Base-by-base conservation (phyloP, 2,329 filamentous ascomycete species). In the Trichothecium sympodiale region DNA sequence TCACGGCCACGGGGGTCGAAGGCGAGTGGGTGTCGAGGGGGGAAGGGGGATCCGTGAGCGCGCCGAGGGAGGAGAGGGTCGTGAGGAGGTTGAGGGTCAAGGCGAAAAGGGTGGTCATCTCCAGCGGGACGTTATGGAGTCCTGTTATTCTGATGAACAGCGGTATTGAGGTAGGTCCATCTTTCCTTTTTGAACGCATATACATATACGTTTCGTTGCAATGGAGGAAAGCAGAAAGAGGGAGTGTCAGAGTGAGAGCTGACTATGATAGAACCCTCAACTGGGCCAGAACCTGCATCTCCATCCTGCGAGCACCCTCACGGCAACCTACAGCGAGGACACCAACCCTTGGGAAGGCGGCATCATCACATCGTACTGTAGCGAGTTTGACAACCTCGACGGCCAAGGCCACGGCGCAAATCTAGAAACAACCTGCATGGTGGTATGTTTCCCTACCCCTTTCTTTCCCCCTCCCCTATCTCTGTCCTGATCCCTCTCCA, bases 271-370 rank as follows among this genome's bases (percentile, higher is more conserved):
- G 63, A 94, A 94, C 52, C 68, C 69, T 4, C 79, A 94, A 38
- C 80, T 95, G 42, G 89, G 89, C 17, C 72, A 69, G 7, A 84
- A 95, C 48, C 71, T 95, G 4, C 69, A 91, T 48, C 57, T 94
- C 1, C 89, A 96, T 50, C 89, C 87, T 2, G 79, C 77, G 49
- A 70, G 67, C 48, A 52, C 66, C 8, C 47, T 77, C 5, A 54
- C 56, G 4, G 82, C 71, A 3, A 65, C 78, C n/a, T 87, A 80
- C 55, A 66, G 80, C 23, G 68, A 86, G 40, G 77, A 83, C 26
- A 69, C 79, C 15, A 70, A 67, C n/a, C 77, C 77, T 1, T 84
- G 80, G 79, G 77, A 80, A 55, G 67, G 86, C 13, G 71, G 77
- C 2, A 88, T 88, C 46, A 73, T 95, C 39, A 95, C 88, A 0